These are phyloP conservation scores for Gossypium anomalum DNA, from an alignment of 345 rosid species.

Conservation along the genomic window DNA sequence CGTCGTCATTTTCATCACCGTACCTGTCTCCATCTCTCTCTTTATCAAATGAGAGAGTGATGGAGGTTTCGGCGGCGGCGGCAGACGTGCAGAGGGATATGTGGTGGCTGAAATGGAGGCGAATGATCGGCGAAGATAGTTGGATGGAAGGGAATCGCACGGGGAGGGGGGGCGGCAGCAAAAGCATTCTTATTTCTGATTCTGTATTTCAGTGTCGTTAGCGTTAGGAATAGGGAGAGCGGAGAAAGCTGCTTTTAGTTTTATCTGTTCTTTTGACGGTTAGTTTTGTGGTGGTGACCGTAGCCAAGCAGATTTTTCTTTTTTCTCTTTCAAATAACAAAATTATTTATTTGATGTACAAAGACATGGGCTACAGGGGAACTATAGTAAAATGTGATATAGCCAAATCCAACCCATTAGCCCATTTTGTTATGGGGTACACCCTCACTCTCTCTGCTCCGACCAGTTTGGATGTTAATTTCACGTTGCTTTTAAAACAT, in stretches of 20 bases:
- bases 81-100: slow-evolving; percentile 21
- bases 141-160: slow-evolving; percentile 44
- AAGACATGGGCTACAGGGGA: not conserved
- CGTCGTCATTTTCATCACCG: slow-evolving; percentile 21
- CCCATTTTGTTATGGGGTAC: too few species aligned
- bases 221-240: not conserved
- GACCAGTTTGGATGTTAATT: too few species aligned
- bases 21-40: not conserved
- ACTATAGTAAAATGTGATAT: not conserved
- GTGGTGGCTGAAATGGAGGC: slow-evolving; percentile 35
- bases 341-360: not conserved
- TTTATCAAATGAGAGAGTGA: slow-evolving; percentile 20
- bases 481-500: too few species aligned
- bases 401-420: not conserved
- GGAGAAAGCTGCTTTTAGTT: not conserved
- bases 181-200: slow-evolving; percentile 48
- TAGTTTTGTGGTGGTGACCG: slow-evolving; percentile 9
- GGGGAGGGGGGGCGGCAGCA: slow-evolving; percentile 46
- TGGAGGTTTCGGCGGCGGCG: slow-evolving; percentile 25
- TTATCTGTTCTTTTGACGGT: slow-evolving; percentile 3
- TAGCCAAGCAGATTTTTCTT: not conserved
- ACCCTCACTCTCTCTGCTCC: too few species aligned
- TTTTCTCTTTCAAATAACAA: not conserved
- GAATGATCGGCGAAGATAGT: slow-evolving; percentile 25
- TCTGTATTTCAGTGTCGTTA: slow-evolving; percentile 7